A percentile compares a stretch with the other conserved stretches of the same genome.
Conservation (phyloP, 1,284 basidiomycete genomes). For the Rhodotorula sp. region DNA sequence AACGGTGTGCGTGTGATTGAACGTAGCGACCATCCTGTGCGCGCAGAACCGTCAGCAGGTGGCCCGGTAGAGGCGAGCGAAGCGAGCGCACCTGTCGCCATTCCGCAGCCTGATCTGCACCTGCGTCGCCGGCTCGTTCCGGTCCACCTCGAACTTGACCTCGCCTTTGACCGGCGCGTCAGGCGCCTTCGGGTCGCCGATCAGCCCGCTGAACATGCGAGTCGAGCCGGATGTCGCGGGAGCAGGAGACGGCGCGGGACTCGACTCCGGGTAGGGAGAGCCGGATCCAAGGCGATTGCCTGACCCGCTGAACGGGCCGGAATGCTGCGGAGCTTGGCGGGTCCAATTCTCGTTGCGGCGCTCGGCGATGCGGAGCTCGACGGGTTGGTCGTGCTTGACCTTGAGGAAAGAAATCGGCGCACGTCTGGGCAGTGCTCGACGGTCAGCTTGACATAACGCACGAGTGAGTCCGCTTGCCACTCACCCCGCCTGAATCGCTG, state of each 20-base stretch:
- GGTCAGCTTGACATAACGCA: not conserved
- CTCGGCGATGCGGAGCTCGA: slow-evolving; percentile 78
- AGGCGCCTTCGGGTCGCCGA: too few species aligned
- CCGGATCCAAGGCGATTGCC: slow-evolving; percentile 74
- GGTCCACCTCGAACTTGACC: slow-evolving; percentile 71
- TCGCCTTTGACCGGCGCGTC: not conserved
- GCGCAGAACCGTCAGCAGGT: not conserved
- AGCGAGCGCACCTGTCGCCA: slow-evolving; percentile 68
- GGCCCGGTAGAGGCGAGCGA: too few species aligned
- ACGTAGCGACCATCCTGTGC: slow-evolving; percentile 71
- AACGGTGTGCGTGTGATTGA: slow-evolving; percentile 91
- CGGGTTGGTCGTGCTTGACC: slow-evolving; percentile 74
- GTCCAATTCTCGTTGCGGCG: slow-evolving; percentile 73
- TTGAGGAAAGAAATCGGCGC: slow-evolving; percentile 78
- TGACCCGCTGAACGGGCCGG: slow-evolving; percentile 66
- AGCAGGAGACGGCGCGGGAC: slow-evolving; percentile 25
- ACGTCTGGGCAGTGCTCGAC: slow-evolving; percentile 53
- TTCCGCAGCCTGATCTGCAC: slow-evolving; percentile 89
- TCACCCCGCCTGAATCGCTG: slow-evolving; percentile 77
- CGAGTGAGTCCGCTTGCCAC: slow-evolving; percentile 44
- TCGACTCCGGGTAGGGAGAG: slow-evolving; percentile 53
- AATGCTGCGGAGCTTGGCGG: slow-evolving; percentile 54
- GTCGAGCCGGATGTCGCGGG: slow-evolving; percentile 1
- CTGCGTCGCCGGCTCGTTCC: slow-evolving; percentile 75
- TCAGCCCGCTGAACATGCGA: slow-evolving; percentile 52